Conservation (phyloP, 768 basidiomycete species). For the Solioccasus polychromus region DNA sequence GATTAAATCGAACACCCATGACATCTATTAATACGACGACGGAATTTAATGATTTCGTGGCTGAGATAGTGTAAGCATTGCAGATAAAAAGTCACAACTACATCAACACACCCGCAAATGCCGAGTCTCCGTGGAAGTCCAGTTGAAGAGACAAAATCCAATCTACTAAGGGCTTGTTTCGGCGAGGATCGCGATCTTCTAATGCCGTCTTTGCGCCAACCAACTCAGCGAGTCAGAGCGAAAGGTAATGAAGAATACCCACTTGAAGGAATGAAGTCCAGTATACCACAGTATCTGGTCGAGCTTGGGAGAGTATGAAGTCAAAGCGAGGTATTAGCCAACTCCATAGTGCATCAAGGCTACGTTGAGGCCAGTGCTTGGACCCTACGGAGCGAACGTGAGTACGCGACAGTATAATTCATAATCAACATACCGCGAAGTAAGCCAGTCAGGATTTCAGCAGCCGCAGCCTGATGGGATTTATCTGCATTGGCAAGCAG, state of each 20-base stretch:
- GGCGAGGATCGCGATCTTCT: slow-evolving; percentile 74
- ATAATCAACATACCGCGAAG: slow-evolving; percentile 54
- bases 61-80: slow-evolving; percentile 37
- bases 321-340: slow-evolving; percentile 68
- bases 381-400: slow-evolving; percentile 51
- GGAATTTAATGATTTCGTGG: slow-evolving; percentile 71
- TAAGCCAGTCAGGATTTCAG: slow-evolving; percentile 70
- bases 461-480: slow-evolving; percentile 82
- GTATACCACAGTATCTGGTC: slow-evolving; percentile 77
- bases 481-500: slow-evolving; percentile 66
- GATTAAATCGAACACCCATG: slow-evolving; percentile 63
- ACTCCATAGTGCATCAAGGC: slow-evolving; percentile 58
- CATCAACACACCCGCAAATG: slow-evolving; percentile 69
- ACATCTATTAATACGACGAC: slow-evolving; percentile 66
- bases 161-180: slow-evolving; percentile 66
- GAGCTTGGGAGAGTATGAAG: slow-evolving; percentile 67
- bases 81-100: neutral
- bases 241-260: neutral
- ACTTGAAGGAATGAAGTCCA: slow-evolving; percentile 66
- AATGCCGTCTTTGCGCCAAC: slow-evolving; percentile 44
- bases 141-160: slow-evolving; percentile 75
- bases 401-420: slow-evolving; percentile 5
- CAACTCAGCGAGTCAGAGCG: slow-evolving; percentile 3
- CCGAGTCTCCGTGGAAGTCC: slow-evolving; percentile 83
- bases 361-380: slow-evolving; percentile 74